Conservation (phyloP, 352 stramenopile genomes). For the Achlya hypogyna region DNA sequence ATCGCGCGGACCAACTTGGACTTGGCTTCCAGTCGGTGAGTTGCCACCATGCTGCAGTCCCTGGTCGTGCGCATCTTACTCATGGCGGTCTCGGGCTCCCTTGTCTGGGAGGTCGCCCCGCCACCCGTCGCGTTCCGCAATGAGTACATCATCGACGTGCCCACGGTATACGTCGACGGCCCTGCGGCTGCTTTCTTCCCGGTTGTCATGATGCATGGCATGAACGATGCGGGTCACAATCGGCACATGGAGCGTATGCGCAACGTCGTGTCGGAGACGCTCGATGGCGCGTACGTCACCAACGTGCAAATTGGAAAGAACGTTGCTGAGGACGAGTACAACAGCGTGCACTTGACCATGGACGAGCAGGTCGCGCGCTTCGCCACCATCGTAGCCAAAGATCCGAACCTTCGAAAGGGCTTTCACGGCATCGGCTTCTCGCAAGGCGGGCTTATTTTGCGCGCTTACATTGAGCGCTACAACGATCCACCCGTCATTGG, state of each 20-base stretch:
- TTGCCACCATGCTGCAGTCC: neutral
- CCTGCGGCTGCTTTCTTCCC: constrained; percentile 26
- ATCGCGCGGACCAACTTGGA: neutral
- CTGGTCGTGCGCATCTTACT: constrained; percentile 4
- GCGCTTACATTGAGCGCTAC: constrained; percentile 89
- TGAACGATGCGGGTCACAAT: constrained; percentile 90
- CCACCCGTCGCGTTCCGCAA: neutral
- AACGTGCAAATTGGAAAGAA: constrained; percentile 85
- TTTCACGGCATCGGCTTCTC: constrained; percentile 92
- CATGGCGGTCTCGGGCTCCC: constrained; percentile 14
- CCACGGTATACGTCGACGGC: constrained; percentile 2
- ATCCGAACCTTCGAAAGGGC: constrained; percentile 72
- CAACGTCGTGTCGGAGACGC: constrained; percentile 32
- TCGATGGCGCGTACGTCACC: constrained; percentile 55
- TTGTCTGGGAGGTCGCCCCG: neutral
- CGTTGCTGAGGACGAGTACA: constrained; percentile 78
- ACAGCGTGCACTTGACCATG: constrained; percentile 92
- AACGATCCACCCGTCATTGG: constrained; percentile 87
- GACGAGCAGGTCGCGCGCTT: constrained; percentile 74
- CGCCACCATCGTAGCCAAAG: constrained; percentile 33
- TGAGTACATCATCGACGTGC: constrained; percentile 16
- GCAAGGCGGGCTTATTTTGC: constrained; percentile 89
- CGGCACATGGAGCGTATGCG: constrained; percentile 79
- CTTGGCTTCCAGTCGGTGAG: no score
- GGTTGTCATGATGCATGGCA: constrained; percentile 88